These are phyloP conservation scores for Brassica hybrid DNA, from an alignment of 441 rosid species.

Conservation along the genomic window DNA sequence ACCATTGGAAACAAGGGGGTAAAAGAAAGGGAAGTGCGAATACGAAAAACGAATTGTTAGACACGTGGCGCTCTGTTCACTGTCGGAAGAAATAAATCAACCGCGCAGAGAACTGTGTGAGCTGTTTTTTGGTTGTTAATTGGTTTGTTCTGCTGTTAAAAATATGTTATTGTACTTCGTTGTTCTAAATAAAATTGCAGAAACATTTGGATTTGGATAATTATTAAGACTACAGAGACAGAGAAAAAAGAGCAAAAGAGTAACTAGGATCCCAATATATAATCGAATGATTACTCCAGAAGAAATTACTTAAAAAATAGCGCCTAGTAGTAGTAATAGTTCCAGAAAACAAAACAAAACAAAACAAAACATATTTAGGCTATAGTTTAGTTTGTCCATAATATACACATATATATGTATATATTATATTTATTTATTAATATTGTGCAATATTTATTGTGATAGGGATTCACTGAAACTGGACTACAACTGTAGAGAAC, in stretches of 20 bases:
- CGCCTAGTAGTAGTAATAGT: neutral
- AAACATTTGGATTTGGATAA: neutral
- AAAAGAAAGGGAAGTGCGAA: neutral
- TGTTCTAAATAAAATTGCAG: neutral
- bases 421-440: neutral
- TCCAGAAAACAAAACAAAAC: slow-evolving; percentile 11
- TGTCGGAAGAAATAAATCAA: slow-evolving; percentile 5
- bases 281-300: slow-evolving; percentile 16
- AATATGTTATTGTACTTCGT: neutral
- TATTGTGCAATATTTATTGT: slow-evolving; percentile 32
- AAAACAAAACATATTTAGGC: neutral
- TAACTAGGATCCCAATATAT: slow-evolving; percentile 16
- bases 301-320: slow-evolving; percentile 8
- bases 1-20: neutral
- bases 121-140: neutral
- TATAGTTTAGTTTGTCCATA: slow-evolving; percentile 11
- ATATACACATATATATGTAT: slow-evolving; percentile 3
- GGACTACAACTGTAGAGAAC: slow-evolving; percentile 79
- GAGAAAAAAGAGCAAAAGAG: neutral
- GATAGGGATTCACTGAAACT: slow-evolving; percentile 53
- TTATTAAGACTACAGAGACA: neutral
- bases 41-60: neutral
- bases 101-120: neutral
- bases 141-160: neutral
- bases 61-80: neutral